Conservation (phyloP, 805 yeast species). For the Candida sphagnicola region DNA sequence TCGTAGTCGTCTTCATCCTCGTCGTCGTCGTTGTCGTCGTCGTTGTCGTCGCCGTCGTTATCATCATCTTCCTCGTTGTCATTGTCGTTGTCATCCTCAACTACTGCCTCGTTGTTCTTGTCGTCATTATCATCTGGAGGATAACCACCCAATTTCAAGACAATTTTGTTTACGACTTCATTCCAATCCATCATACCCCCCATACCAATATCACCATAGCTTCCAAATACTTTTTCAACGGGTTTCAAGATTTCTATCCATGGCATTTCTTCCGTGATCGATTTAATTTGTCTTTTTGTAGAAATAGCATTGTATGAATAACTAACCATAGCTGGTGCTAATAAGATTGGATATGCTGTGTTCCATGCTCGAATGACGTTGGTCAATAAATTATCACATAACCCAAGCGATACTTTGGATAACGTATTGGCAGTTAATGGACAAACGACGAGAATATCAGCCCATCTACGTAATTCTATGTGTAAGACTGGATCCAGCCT, state of each 20-base stretch:
- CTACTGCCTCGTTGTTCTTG: constrained; percentile 35
- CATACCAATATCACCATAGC: constrained; percentile 98
- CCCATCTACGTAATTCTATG: constrained; percentile 95
- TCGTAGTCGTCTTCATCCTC: constrained; percentile 15
- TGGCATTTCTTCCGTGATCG: constrained; percentile 85
- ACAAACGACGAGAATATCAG: constrained; percentile 88
- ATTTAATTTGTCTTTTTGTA: constrained; percentile 75
- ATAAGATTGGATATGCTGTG: constrained; percentile 77
- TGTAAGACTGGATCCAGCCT: constrained; percentile 90
- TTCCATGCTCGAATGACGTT: constrained; percentile 95
- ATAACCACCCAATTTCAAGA: constrained; percentile 58
- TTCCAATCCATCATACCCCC: constrained; percentile 99
- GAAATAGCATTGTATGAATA: constrained; percentile 86
- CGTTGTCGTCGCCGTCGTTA: constrained; percentile 44
- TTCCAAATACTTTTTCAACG: constrained; percentile 86
- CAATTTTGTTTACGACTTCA: constrained; percentile 84
- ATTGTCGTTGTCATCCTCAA: constrained; percentile 34
- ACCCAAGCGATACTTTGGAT: constrained; percentile 83
- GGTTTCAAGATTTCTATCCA: constrained; percentile 95
- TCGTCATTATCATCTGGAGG: constrained; percentile 46
- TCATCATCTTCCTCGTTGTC: constrained; percentile 44
- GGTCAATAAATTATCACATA: constrained; percentile 89
- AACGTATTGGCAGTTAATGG: constrained; percentile 92
- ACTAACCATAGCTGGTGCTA: constrained; percentile 96
- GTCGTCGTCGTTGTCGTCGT: constrained; percentile 25